Conservation (phyloP, 2,329 filamentous ascomycete genomes). For the Botrytis paeoniae region DNA sequence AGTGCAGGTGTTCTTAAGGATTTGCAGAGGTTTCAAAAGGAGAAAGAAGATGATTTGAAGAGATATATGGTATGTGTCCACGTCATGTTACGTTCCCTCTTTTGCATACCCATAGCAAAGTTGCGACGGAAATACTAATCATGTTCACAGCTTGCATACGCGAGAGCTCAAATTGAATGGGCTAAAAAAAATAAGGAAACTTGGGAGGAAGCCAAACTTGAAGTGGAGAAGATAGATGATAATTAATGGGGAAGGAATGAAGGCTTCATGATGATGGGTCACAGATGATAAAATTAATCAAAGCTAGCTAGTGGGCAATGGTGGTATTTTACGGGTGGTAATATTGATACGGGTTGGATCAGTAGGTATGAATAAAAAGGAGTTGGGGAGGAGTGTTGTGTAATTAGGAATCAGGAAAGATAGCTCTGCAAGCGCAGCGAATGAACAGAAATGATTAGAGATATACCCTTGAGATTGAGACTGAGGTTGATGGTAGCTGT, state of each 20-base stretch:
- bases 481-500: no score
- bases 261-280: not conserved
- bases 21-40: conserved; percentile 84
- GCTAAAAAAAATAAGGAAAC: conserved; percentile 69
- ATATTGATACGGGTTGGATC: conserved; percentile 17
- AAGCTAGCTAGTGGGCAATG: not conserved
- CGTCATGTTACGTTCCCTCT: not conserved
- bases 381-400: not conserved
- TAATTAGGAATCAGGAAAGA: not conserved
- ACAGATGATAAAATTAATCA: not conserved
- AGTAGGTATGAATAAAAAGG: conserved; percentile 7
- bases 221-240: conserved; percentile 65
- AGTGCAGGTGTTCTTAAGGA: conserved; percentile 86
- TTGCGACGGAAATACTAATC: conserved; percentile 3
- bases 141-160: conserved; percentile 61
- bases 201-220: conserved; percentile 69
- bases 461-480: conserved; percentile 11
- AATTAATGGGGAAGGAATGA: conserved; percentile 30
- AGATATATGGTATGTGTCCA: conserved; percentile 82
- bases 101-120: not conserved
- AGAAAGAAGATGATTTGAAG: conserved; percentile 92
- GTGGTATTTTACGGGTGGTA: conserved; percentile 23
- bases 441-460: conserved; percentile 9
- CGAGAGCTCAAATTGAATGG: conserved; percentile 71
- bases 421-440: conserved; percentile 5